A percentile compares a stretch with the other conserved stretches of the same genome.
phyloP scores from a whole-genome alignment of 1,139 yeast genomes.

The Protomyces macrosporus region DNA sequence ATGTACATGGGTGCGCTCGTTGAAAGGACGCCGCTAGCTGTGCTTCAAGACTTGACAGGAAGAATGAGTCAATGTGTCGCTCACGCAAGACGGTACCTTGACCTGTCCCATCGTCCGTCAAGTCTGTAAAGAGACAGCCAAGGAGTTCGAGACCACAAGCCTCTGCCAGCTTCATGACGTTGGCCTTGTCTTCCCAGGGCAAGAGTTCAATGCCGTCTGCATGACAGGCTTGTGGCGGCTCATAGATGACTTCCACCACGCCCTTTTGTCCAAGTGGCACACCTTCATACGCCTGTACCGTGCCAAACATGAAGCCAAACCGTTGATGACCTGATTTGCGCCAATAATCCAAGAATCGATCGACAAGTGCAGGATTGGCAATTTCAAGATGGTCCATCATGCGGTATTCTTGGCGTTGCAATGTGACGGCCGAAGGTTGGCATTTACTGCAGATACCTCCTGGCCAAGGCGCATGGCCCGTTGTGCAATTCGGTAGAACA shows the following conservation, averaged over 20 bases:
- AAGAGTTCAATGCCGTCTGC: constrained; percentile 73
- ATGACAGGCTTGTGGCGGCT: constrained; percentile 84
- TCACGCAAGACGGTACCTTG: constrained; percentile 88
- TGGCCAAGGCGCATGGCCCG: constrained; percentile 92
- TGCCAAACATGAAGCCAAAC: constrained; percentile 78
- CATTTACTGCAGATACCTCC: constrained; percentile 94
- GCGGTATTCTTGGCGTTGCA: constrained; percentile 82
- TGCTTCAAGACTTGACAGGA: constrained; percentile 78
- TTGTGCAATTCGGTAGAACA: constrained; percentile 60
- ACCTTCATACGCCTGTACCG: constrained; percentile 66
- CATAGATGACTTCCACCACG: constrained; percentile 86
- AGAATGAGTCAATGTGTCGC: constrained; percentile 87
- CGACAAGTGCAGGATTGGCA: constrained; percentile 64
- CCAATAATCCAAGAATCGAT: constrained; percentile 86
- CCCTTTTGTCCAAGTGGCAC: constrained; percentile 93
- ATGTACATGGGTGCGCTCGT: constrained; percentile 55
- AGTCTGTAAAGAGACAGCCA: constrained; percentile 85
- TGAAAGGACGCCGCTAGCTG: constrained; percentile 82
- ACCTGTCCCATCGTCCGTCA: constrained; percentile 77
- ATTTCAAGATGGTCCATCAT: constrained; percentile 98
- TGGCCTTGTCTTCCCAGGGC: constrained; percentile 55
- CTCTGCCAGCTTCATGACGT: constrained; percentile 53
- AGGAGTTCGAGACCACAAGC: constrained; percentile 63
- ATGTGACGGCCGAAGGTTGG: constrained; percentile 90
- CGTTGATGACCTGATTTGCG: constrained; percentile 82